These are phyloP conservation scores for Alternaria brassicicola DNA, from an alignment of 2,329 filamentous ascomycete genomes.

Conservation along the genomic window DNA sequence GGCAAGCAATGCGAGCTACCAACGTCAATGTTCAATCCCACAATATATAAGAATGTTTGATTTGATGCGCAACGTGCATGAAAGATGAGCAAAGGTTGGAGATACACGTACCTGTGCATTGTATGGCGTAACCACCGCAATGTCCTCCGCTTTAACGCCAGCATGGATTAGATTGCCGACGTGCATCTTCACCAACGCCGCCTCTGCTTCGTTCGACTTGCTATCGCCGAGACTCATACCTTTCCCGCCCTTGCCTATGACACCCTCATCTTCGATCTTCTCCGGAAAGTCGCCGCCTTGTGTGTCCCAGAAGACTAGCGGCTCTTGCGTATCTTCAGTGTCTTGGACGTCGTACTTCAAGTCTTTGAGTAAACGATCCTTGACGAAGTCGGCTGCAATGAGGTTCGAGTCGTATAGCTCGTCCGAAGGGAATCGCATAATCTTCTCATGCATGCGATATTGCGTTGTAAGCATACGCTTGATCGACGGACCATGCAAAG, in stretches of 20 bases:
- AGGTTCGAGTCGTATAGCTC: constrained; percentile 85
- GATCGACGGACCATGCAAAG: constrained; percentile 78
- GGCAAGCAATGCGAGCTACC: constrained; percentile 75
- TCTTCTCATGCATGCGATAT: constrained; percentile 96
- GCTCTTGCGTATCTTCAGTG: constrained; percentile 85
- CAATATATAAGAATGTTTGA: not conserved
- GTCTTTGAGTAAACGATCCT: constrained; percentile 73
- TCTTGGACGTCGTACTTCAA: constrained; percentile 78
- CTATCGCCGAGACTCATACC: constrained; percentile 69
- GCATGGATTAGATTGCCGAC: constrained; percentile 76
- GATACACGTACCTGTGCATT: constrained; percentile 74
- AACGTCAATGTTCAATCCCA: constrained; percentile 14
- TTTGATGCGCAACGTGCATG: constrained; percentile 9
- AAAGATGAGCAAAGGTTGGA: constrained; percentile 12
- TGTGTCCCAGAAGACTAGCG: constrained; percentile 92
- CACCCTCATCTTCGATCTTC: constrained; percentile 74
- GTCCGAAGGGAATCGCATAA: constrained; percentile 92
- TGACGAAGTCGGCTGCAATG: constrained; percentile 79
- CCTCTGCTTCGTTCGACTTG: constrained; percentile 93
- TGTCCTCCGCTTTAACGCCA: constrained; percentile 80
- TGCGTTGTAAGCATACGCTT: constrained; percentile 96
- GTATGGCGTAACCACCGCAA: constrained; percentile 94
- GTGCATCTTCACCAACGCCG: constrained; percentile 77
- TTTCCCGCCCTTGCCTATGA: constrained; percentile 55
- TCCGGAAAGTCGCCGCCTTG: constrained; percentile 93